phyloP scores from a whole-genome alignment of 306 rosid genomes.

The Amphicarpaea edgeworthii region DNA sequence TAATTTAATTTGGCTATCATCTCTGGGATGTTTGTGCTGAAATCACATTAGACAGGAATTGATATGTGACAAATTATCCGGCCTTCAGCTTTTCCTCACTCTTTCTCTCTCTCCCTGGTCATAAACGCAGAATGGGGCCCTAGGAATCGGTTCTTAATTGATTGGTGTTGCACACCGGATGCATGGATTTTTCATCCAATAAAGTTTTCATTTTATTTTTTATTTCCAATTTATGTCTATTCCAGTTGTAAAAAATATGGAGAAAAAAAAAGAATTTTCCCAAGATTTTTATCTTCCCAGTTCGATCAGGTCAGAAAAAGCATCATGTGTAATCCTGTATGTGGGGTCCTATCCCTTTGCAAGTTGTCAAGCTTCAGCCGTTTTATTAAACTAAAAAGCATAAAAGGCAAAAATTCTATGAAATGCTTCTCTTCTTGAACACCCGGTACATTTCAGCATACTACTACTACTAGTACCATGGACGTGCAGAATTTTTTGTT shows the following conservation, averaged over 20 bases:
- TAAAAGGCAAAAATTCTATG: constrained; percentile 44
- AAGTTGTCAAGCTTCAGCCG: constrained; percentile 39
- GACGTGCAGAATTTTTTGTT: constrained; percentile 34
- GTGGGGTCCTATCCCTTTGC: constrained; percentile 44
- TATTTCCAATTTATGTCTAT: background rate
- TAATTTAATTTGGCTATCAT: constrained; percentile 23
- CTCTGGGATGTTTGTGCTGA: constrained; percentile 24
- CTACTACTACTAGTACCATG: constrained; percentile 40
- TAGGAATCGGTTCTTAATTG: constrained; percentile 50
- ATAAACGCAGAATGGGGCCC: constrained; percentile 32
- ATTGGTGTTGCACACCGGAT: constrained; percentile 42
- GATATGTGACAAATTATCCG: constrained; percentile 10
- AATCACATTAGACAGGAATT: constrained; percentile 42
- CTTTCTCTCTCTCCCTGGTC: background rate
- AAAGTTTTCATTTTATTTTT: background rate
- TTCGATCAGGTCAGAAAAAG: constrained; percentile 36
- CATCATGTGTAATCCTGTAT: constrained; percentile 23
- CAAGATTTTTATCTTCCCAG: background rate
- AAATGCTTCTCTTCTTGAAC: constrained; percentile 36
- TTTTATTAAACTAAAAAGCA: constrained; percentile 40
- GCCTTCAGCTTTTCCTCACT: background rate
- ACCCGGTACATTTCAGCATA: constrained; percentile 41
- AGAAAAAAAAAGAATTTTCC: background rate
- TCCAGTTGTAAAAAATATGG: background rate
- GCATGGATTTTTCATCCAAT: constrained; percentile 45